Evolutionary conservation across 371 early-diverging fungal species (phyloP), one percentile per base, ranked within the genome.

Genomic region (Polyrhizophydium stewartii): DNA sequence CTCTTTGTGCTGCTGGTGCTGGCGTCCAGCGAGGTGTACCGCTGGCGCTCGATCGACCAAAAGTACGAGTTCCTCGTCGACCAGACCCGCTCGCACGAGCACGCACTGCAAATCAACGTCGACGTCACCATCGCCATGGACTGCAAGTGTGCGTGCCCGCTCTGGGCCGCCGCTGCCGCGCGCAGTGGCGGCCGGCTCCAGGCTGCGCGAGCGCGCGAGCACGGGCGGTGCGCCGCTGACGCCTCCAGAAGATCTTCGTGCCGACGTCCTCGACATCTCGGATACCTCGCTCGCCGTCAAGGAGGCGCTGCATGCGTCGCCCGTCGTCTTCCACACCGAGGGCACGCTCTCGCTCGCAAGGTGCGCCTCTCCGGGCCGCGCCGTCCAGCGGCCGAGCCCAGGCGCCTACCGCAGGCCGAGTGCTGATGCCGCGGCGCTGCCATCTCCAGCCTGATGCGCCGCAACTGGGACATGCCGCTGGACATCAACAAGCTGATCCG

Each of bases 81-180:
- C 72, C 75, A 78, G 19, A 47, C 70, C 21, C n/a, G 64, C 3
- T 56, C 41, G 19, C 31, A 88, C 33, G 82, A 83, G 59, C 80
- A 83, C 19, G 70, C 67, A n/a, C 70, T 95, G 64, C 87, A 86
- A 66, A 86, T 96, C 30, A 92, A 93, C 70, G 68, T 94, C 52
- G 97, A 92, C 65, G 49, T 93, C 27, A 89, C 90, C 0, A 78
- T 96, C n/a, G 92, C 92, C 7, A 93, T 91, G 91, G 85, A 87
- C 13, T 96, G 97, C 74, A 71, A 79, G 41, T 75, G 90, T 88
- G 35, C 35, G 35, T 35, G 3, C 38, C 10, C 38, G n/a, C n/a
- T n/a, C n/a, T n/a, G n/a, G n/a, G n/a, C n/a, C 13, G 35, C 35
- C 35, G 13, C 35, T 35, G 35, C 35, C 13, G 35, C 35, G 35